Conservation (phyloP, 106 monocot species). For the Ottelia alismoides region DNA sequence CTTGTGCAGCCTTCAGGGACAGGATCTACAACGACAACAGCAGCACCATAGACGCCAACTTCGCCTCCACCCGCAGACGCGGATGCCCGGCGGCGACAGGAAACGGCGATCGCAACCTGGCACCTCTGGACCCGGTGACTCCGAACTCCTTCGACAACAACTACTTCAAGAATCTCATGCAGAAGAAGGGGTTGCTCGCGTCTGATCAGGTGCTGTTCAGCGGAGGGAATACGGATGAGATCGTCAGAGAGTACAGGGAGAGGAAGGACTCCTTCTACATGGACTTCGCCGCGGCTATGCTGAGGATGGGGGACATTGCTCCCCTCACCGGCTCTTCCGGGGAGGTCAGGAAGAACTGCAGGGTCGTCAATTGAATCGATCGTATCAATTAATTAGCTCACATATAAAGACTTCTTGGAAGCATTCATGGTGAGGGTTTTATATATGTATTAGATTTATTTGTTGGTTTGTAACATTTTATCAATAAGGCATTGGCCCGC, state of each 20-base stretch:
- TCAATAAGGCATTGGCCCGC: too few relatives aligned
- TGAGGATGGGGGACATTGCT: slow-evolving; percentile 50
- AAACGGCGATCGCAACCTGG: slow-evolving; percentile 10
- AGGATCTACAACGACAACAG: slow-evolving; percentile 26
- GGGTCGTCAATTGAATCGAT: slow-evolving; percentile 8
- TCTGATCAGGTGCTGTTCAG: slow-evolving; percentile 47
- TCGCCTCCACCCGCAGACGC: slow-evolving; percentile 1
- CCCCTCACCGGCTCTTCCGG: slow-evolving; percentile 35
- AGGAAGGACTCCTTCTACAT: slow-evolving; percentile 27
- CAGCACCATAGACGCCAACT: slow-evolving; percentile 17
- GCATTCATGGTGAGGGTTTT: too few relatives aligned
- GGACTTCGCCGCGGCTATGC: slow-evolving; percentile 51
- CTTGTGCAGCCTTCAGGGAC: slow-evolving; percentile 18
- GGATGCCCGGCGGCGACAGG: slow-evolving; percentile 23
- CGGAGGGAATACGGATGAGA: slow-evolving; percentile 11
- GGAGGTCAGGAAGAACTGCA: slow-evolving; percentile 44
- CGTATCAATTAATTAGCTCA: too few relatives aligned
- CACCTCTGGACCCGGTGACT: slow-evolving; percentile 10
- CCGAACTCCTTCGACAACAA: slow-evolving; percentile 18
- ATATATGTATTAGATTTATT: too few relatives aligned
- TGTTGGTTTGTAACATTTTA: too few relatives aligned
- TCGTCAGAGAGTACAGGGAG: slow-evolving; percentile 36
- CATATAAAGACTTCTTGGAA: too few relatives aligned
- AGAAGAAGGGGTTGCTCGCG: slow-evolving; percentile 24
- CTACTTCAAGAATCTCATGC: slow-evolving; percentile 21